A percentile compares a stretch with the other conserved stretches of the same genome.
Evolutionary conservation across 768 basidiomycete genomes (phyloP).

Genomic region (Tricholoma bakamatsutake): DNA sequence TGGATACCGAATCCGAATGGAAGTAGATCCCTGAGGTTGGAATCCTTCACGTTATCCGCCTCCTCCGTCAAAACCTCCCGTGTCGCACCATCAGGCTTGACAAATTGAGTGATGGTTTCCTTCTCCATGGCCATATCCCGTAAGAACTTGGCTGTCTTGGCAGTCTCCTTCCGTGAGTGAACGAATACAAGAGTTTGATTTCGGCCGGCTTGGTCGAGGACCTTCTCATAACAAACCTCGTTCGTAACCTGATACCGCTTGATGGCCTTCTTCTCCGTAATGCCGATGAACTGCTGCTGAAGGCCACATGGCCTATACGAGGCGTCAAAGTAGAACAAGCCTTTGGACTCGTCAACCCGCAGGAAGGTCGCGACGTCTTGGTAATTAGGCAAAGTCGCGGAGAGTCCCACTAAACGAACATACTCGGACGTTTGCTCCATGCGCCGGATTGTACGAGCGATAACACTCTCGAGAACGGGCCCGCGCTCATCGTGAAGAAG

Average conservation of each 20-base stretch:
- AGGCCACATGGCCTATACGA: constrained; percentile 91
- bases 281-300: constrained; percentile 94
- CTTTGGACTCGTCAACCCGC: constrained; percentile 86
- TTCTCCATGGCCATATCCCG: constrained; percentile 95
- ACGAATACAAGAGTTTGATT: constrained; percentile 96
- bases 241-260: constrained; percentile 98
- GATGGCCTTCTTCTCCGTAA: constrained; percentile 99
- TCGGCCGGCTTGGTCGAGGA: constrained; percentile 83
- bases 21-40: constrained; percentile 79
- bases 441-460: constrained; percentile 83
- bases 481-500: constrained; percentile 97
- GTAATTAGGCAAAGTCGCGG: constrained; percentile 97
- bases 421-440: constrained; percentile 95
- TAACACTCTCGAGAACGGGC: constrained; percentile 87
- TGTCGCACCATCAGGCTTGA: constrained; percentile 87
- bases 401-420: constrained; percentile 90
- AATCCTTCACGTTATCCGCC: constrained; percentile 74
- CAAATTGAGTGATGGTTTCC: constrained; percentile 94
- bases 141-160: constrained; percentile 92
- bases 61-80: constrained; percentile 88
- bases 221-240: constrained; percentile 98
- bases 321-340: constrained; percentile 96
- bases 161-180: constrained; percentile 97
- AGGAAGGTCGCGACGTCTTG: constrained; percentile 97
- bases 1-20: constrained; percentile 98